Base-by-base conservation (phyloP, 495 filamentous ascomycete species). In the Parathielavia appendiculata region DNA sequence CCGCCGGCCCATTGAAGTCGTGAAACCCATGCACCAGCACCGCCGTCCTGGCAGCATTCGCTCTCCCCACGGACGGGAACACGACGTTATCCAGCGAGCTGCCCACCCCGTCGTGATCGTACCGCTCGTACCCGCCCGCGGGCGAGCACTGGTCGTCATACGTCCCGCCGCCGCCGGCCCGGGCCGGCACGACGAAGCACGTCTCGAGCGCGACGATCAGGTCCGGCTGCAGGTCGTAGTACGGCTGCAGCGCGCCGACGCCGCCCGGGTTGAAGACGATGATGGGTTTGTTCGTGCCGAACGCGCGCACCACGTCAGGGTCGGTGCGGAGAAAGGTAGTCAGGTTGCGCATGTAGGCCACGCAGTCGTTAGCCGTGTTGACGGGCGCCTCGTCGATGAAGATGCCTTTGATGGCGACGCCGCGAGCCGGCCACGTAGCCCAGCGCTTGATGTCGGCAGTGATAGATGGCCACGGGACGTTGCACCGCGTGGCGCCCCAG, bases 381-480 rank as follows among this genome's bases (percentile, higher is more conserved):
- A 16, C 17, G 7, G 59, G 59, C 35, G 59, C 53, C 62, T 67
- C 65, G 47, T 67, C 65, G 50, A 67, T 55, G 54, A 67, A 67
- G 41, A 67, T 65, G 43, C 65, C 65, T 20, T 73, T 63, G 14
- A 71, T 57, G 7, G 47, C 61, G 5, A 54, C 58, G 7, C 45
- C 56, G 36, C 71, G 67, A 14, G 36, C 56, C 3, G 66, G 32
- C 79, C 79, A 81, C 19, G 61, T 61, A 2, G 71, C 65, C 59
- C 80, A 83, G 9, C 45, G 68, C 17, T 63, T 58, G 49, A 82
- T 68, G 39, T 81, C 69, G 1, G 54, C 57, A n/a, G 67, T 57
- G 40, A 82, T 65, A 0, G 54, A 59, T 5, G 60, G 59, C 40
- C 64, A 62, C 16, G 67, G 62, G 1, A 70, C 58, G 4, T 61